Evolutionary conservation across 352 stramenopile species (phyloP).

Genomic region (Pythium phragmiticola): DNA sequence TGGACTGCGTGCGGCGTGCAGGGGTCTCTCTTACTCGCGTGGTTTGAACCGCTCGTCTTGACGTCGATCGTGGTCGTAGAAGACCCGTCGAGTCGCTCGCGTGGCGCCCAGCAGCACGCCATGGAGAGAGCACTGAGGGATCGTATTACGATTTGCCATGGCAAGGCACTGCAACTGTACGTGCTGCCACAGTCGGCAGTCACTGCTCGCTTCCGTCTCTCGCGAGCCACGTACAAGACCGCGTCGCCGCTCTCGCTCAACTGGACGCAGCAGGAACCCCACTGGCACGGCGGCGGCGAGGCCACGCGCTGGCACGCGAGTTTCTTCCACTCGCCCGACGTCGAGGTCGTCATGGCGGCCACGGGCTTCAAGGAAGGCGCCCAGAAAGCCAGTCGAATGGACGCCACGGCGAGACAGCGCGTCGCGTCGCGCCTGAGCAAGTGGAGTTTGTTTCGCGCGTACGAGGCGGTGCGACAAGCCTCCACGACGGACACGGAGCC

Average conservation of each 20-base stretch:
- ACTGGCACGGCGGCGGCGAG: constrained; percentile 28
- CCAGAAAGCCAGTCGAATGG: constrained; percentile 64
- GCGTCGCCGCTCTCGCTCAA: constrained; percentile 57
- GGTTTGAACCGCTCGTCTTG: constrained; percentile 58
- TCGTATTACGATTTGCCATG: constrained; percentile 19
- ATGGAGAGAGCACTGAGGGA: constrained; percentile 46
- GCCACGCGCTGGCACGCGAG: not conserved
- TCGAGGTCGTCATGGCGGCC: constrained; percentile 58
- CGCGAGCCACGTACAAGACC: constrained; percentile 10
- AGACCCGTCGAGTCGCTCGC: constrained; percentile 39
- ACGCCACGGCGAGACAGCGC: constrained; percentile 37
- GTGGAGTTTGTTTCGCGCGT: constrained; percentile 53
- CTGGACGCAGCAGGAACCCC: constrained; percentile 45
- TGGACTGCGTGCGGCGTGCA: constrained; percentile 87
- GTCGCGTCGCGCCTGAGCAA: constrained; percentile 68
- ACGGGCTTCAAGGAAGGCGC: constrained; percentile 71
- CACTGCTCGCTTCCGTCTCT: constrained; percentile 15
- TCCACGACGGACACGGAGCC: not conserved
- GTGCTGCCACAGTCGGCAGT: not conserved
- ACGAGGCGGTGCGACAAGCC: constrained; percentile 19
- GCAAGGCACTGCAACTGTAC: not conserved
- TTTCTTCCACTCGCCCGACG: constrained; percentile 43
- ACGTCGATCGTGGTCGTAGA: constrained; percentile 46
- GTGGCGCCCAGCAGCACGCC: constrained; percentile 38
- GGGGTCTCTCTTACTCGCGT: constrained; percentile 64